Conservation (phyloP, 768 basidiomycete genomes). For the Cubamyces lactineus region DNA sequence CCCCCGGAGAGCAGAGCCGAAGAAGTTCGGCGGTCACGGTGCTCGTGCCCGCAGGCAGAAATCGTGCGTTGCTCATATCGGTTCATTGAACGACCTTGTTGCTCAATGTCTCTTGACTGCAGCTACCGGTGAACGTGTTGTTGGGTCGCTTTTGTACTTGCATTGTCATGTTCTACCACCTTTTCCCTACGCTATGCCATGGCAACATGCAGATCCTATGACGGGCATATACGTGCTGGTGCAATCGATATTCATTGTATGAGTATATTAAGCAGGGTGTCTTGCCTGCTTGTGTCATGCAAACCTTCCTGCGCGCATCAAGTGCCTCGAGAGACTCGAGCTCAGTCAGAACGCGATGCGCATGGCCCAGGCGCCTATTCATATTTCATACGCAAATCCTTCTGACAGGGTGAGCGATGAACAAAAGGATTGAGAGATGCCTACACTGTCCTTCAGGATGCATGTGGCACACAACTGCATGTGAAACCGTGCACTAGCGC, state of each 20-base stretch:
- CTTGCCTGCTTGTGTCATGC: no score
- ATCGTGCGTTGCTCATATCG: constrained; percentile 55
- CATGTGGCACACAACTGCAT: no score
- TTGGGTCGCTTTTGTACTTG: constrained; percentile 42
- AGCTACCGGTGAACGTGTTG: constrained; percentile 76
- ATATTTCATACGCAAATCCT: no score
- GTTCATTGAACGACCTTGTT: neutral
- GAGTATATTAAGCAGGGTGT: neutral
- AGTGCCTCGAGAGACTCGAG: no score
- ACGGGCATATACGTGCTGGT: constrained; percentile 26
- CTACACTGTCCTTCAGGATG: no score
- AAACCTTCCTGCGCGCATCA: no score
- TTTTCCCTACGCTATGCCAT: constrained; percentile 40
- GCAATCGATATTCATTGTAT: constrained; percentile 26
- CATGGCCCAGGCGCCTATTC: no score
- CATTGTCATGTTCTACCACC: constrained; percentile 49
- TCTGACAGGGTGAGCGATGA: no score
- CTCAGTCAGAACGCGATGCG: no score
- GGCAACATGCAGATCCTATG: constrained; percentile 40
- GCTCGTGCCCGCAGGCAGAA: constrained; percentile 98
- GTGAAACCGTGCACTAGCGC: no score
- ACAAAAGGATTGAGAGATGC: no score
- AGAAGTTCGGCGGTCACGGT: constrained; percentile 99
- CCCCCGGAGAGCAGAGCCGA: constrained; percentile 97
- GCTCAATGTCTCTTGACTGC: constrained; percentile 17